Evolutionary conservation across 2,329 filamentous ascomycete genomes (phyloP), one percentile per base, ranked within the genome.

Genomic region (Calonectria ilicicola): DNA sequence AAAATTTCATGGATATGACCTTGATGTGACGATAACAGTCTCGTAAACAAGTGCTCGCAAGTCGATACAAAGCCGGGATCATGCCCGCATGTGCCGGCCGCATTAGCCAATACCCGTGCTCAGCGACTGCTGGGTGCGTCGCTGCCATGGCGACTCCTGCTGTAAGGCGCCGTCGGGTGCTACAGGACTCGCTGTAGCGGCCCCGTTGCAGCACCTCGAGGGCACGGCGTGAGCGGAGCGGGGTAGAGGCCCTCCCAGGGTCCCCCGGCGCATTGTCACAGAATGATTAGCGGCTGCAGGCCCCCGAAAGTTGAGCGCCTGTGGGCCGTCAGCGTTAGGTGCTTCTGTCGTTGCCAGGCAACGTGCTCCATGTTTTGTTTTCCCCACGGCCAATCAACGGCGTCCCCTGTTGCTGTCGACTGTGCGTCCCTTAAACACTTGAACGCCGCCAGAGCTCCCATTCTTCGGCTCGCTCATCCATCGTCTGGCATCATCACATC

Each of bases 361-460:
- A 83, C 81, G 71, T 46, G 56, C 68, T 67, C 46, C 65, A 62
- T 79, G 81, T 82, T 60, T 82, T 83, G 79, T 80, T 81, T 82
- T 82, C 78, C 70, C 72, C 53, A 66, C 69, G 44, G 76, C 81
- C 81, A 83, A 83, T 83, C 73, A 78, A 67, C 65, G 63, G 42
- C 67, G 53, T 71, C 69, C 58, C 72, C 75, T 67, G 69, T 66
- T 64, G 62, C 68, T 64, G 65, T 75, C 70, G 70, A 35, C 58
- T 72, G 72, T 72, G 72, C 74, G 79, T 81, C 74, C 80, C 80
- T 82, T 81, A 81, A 82, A 82, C 80, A 80, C 80, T 75, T 76
- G 76, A 79, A 77, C 76, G 67, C 73, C 80, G 79, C 78, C 77
- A 71, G 69, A 75, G 71, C 73, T 71, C 69, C 69, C 65, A 44